A percentile compares a stretch with the other conserved stretches of the same genome.
Conservation (phyloP, 345 rosid genomes). For the Lenwebbia sp. region DNA sequence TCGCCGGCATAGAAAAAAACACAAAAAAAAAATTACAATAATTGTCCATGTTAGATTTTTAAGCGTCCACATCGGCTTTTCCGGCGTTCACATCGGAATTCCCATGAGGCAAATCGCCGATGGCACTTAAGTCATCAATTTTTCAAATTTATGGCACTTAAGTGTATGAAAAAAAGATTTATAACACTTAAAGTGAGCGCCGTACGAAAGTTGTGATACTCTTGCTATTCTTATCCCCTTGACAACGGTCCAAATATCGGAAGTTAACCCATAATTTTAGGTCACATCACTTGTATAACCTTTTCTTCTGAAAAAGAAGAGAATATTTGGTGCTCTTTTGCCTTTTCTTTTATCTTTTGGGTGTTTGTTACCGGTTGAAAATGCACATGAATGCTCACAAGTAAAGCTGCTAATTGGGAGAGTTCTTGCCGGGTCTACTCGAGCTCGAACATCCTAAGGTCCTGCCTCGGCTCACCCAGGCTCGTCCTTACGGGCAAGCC, state of each 20-base stretch:
- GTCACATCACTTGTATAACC: neutral
- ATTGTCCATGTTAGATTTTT: too few species aligned
- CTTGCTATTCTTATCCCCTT: too few species aligned
- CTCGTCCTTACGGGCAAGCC: neutral
- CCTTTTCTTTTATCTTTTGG: neutral
- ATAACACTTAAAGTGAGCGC: too few species aligned
- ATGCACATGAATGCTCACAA: neutral
- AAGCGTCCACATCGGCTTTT: too few species aligned
- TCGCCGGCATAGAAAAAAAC: too few species aligned
- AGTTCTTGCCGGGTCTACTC: fast-evolving
- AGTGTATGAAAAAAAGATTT: too few species aligned
- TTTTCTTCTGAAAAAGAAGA: neutral
- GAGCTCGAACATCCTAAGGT: neutral
- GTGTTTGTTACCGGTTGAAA: neutral
- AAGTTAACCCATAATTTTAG: neutral
- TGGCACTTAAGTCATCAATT: too few species aligned
- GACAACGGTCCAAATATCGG: neutral
- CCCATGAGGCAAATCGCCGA: too few species aligned
- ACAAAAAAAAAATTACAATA: too few species aligned
- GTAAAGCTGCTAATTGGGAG: neutral
- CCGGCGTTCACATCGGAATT: too few species aligned
- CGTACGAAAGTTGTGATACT: too few species aligned
- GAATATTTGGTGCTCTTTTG: neutral
- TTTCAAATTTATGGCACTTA: too few species aligned
- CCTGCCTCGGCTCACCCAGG: neutral